Percentiles rank a stretch among this genome's conserved stretches.
phyloP scores from a whole-genome alignment of 2,329 filamentous ascomycete species.

The Exophiala viscosa region DNA sequence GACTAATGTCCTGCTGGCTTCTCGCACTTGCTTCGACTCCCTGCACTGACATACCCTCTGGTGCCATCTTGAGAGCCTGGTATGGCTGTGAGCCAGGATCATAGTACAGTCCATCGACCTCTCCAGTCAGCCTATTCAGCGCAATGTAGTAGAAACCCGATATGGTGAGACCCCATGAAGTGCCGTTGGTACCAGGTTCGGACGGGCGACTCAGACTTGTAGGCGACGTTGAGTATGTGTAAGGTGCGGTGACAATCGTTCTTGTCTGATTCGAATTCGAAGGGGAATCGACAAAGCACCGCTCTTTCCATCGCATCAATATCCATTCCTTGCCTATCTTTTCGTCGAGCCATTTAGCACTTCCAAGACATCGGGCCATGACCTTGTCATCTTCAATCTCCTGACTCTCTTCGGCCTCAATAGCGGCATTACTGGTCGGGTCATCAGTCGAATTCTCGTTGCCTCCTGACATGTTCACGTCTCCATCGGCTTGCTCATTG shows the following conservation, averaged over 20 bases:
- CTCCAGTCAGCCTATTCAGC: conserved; percentile 42
- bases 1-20: background rate
- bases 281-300: conserved; percentile 41
- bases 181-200: background rate
- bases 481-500: background rate
- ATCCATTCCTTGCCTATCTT: conserved; percentile 42
- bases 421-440: conserved; percentile 31
- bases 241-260: conserved; percentile 11
- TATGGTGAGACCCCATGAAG: conserved; percentile 46
- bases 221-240: background rate
- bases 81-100: conserved; percentile 50
- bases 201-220: background rate
- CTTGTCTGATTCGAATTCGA: conserved; percentile 6
- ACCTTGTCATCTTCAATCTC: conserved; percentile 19
- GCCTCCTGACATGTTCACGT: background rate
- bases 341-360: conserved; percentile 25
- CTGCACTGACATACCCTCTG: conserved; percentile 24
- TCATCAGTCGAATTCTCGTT: background rate
- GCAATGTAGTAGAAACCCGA: conserved; percentile 52
- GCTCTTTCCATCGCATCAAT: conserved; percentile 52
- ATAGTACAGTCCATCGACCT: conserved; percentile 49
- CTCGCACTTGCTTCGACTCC: background rate
- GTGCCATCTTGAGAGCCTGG: conserved; percentile 44
- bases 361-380: conserved; percentile 24
- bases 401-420: conserved; percentile 8